phyloP scores from a whole-genome alignment of 148 eudicot species.

The Amaranthus hypochondriacus region DNA sequence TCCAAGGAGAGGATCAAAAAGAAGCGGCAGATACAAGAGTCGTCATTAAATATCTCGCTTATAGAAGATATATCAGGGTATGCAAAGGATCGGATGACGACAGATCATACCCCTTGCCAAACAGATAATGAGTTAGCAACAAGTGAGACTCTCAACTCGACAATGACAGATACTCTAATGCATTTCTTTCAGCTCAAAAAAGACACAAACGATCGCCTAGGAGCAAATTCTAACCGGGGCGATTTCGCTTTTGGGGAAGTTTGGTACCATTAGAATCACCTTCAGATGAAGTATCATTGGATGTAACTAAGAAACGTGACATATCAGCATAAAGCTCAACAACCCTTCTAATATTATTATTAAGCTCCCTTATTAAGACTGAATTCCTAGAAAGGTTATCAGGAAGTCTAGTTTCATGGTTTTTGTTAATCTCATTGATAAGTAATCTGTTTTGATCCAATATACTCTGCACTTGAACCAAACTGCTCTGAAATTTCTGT shows the following conservation, averaged over 20 bases:
- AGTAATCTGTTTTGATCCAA: slow-evolving; percentile 76
- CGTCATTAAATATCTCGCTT: too few relatives aligned
- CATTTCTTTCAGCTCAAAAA: slow-evolving; percentile 2
- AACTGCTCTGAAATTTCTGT: slow-evolving; percentile 74
- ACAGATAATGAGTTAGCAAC: too few relatives aligned
- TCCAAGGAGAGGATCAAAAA: too few relatives aligned
- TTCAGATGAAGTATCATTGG: slow-evolving; percentile 66
- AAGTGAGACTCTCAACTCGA: too few relatives aligned
- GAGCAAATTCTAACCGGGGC: slow-evolving; percentile 41
- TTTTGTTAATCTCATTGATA: slow-evolving; percentile 84
- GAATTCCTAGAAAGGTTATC: slow-evolving; percentile 72
- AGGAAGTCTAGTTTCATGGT: slow-evolving; percentile 78
- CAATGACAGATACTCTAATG: too few relatives aligned
- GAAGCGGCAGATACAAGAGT: too few relatives aligned
- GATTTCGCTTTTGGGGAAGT: slow-evolving; percentile 52
- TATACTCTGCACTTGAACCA: slow-evolving; percentile 74
- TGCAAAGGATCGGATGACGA: too few relatives aligned
- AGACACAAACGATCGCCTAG: not conserved
- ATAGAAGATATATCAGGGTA: too few relatives aligned
- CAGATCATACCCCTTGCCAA: too few relatives aligned
- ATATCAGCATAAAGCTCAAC: slow-evolving; percentile 82
- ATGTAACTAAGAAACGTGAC: slow-evolving; percentile 55
- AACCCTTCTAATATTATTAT: slow-evolving; percentile 78
- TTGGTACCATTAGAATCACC: slow-evolving; percentile 70
- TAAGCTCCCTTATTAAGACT: slow-evolving; percentile 75